Conservation (phyloP, 441 rosid species). For the Hypseocharis bilobata region DNA sequence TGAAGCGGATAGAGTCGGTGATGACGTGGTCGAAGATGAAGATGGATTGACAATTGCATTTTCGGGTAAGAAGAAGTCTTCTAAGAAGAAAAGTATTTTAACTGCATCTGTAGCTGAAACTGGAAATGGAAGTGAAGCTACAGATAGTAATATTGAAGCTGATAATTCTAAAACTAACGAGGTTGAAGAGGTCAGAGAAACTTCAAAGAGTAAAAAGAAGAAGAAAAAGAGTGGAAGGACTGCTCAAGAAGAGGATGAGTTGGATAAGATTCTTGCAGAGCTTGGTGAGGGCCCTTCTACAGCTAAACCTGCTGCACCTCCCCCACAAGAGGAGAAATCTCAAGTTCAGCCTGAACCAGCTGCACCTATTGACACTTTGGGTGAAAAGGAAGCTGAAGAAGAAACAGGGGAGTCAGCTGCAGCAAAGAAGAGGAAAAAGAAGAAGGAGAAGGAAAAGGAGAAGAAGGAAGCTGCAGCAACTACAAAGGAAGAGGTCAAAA, state of each 20-base stretch:
- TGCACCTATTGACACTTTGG: conserved; percentile 31
- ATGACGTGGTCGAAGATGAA: conserved; percentile 42
- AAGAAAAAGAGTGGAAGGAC: conserved; percentile 86
- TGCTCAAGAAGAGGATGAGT: conserved; percentile 84
- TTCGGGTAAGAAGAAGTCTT: conserved; percentile 68
- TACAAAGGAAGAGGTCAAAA: conserved; percentile 38
- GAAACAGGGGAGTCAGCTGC: conserved; percentile 67
- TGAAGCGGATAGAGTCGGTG: conserved; percentile 23
- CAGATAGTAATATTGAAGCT: conserved; percentile 24
- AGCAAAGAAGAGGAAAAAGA: conserved; percentile 84
- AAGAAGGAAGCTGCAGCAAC: conserved; percentile 61
- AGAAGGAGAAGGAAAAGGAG: conserved; percentile 74
- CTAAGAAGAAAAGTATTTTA: conserved; percentile 52
- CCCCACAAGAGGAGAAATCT: conserved; percentile 42
- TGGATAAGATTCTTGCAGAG: conserved; percentile 83
- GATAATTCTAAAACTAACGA: conserved; percentile 26
- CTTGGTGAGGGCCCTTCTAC: conserved; percentile 54
- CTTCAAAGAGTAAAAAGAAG: conserved; percentile 72
- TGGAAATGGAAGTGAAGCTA: conserved; percentile 23
- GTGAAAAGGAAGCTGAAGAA: conserved; percentile 67
- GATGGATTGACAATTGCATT: conserved; percentile 33
- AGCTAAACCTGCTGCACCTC: conserved; percentile 31
- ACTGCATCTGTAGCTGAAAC: conserved; percentile 30
- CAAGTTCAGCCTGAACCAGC: conserved; percentile 43
- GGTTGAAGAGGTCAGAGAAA: conserved; percentile 43